Evolutionary conservation across 2,329 filamentous ascomycete genomes (phyloP).

Genomic region (Aureobasidium sp.): DNA sequence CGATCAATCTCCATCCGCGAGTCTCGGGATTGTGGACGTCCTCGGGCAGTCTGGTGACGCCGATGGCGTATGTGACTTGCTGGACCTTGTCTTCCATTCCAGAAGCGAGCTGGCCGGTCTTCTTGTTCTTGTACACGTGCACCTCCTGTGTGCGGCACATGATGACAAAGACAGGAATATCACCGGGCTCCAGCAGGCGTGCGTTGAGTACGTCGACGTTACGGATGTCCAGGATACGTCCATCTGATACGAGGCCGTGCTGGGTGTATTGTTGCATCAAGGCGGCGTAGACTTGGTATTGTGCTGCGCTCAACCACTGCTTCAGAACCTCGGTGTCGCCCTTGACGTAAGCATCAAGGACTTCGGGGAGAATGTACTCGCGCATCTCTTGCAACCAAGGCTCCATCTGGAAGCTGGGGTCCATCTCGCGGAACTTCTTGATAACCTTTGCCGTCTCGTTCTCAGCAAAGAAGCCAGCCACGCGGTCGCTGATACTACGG

Average conservation of each 20-base stretch:
- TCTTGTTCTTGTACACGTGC: conserved; percentile 90
- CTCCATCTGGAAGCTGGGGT: conserved; percentile 89
- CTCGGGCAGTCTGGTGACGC: conserved; percentile 85
- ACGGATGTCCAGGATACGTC: conserved; percentile 88
- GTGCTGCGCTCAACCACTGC: conserved; percentile 91
- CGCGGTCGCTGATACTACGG: conserved; percentile 84
- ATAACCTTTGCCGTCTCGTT: conserved; percentile 97
- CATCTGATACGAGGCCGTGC: conserved; percentile 87
- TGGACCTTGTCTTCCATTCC: conserved; percentile 99
- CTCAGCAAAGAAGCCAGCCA: conserved; percentile 95
- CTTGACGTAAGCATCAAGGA: conserved; percentile 96
- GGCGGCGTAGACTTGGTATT: conserved; percentile 96
- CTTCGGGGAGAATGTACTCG: conserved; percentile 95
- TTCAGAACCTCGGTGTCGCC: conserved; percentile 86
- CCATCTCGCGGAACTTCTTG: conserved; percentile 95
- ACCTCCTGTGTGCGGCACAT: conserved; percentile 96
- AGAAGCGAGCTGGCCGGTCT: conserved; percentile 80
- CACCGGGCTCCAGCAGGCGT: conserved; percentile 73
- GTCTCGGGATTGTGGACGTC: conserved; percentile 97
- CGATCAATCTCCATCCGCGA: conserved; percentile 91
- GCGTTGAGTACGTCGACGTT: conserved; percentile 83
- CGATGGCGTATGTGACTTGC: conserved; percentile 95
- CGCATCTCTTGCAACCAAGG: conserved; percentile 91
- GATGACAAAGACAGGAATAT: conserved; percentile 93
- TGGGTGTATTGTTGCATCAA: conserved; percentile 93